Conservation (phyloP, 768 basidiomycete species). For the Kwoniella dendrophila region DNA sequence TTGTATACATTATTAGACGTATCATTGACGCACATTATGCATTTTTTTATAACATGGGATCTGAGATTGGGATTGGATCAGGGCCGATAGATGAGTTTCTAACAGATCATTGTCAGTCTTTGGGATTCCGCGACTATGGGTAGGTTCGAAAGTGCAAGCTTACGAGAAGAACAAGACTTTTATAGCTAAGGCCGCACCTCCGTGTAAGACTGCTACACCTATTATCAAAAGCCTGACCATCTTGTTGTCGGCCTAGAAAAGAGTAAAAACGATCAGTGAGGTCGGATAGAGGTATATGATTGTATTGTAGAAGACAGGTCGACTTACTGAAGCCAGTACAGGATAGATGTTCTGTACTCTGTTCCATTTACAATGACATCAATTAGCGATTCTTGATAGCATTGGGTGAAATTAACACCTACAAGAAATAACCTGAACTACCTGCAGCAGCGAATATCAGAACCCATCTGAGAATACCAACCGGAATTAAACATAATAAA, state of each 20-base stretch:
- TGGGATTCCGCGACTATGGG: not conserved
- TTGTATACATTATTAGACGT: not conserved
- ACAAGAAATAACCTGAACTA: constrained; percentile 85
- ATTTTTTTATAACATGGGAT: constrained; percentile 22
- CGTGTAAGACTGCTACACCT: constrained; percentile 72
- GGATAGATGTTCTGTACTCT: constrained; percentile 70
- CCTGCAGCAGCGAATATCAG: constrained; percentile 72
- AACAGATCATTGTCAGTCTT: not conserved
- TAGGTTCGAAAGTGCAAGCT: constrained; percentile 21
- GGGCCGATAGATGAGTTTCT: constrained; percentile 41
- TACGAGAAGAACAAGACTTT: constrained; percentile 71
- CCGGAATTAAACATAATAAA: constrained; percentile 76
- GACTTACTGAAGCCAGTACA: constrained; percentile 75
- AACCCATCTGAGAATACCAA: constrained; percentile 78
- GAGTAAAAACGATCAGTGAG: constrained; percentile 4
- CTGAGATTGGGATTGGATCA: constrained; percentile 37
- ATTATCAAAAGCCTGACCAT: constrained; percentile 78
- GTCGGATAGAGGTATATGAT: not conserved
- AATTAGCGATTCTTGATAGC: constrained; percentile 1
- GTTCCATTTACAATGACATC: not conserved
- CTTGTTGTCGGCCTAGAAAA: constrained; percentile 75
- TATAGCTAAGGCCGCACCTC: constrained; percentile 78
- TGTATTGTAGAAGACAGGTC: not conserved
- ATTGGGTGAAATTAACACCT: constrained; percentile 46
- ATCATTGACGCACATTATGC: constrained; percentile 2